Percentiles rank a stretch among this genome's conserved stretches.
Evolutionary conservation across 2,329 filamentous ascomycete species (phyloP).

Genomic region (Paradendryphiella salina): DNA sequence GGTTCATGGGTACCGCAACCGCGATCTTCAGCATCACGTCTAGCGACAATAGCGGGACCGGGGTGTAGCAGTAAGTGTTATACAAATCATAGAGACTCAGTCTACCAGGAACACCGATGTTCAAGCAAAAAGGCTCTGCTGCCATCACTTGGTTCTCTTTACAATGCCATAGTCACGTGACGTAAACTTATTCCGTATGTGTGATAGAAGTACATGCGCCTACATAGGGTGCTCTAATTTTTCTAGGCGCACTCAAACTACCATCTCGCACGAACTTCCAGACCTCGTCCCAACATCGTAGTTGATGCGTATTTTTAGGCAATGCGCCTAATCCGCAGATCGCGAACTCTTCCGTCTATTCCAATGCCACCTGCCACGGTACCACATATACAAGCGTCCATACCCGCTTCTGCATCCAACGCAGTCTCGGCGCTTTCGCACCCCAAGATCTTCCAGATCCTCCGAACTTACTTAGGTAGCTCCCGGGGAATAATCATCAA

Average conservation of each 20-base stretch:
- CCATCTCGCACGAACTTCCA: too few relatives aligned
- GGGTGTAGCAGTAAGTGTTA: too few relatives aligned
- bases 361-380: too few relatives aligned
- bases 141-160: neutral
- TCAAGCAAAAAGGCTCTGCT: neutral
- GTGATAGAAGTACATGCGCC: too few relatives aligned
- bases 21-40: neutral
- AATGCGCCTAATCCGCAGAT: too few relatives aligned
- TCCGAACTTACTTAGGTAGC: neutral
- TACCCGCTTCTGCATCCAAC: neutral
- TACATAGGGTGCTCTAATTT: too few relatives aligned
- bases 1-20: neutral
- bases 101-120: too few relatives aligned
- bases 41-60: neutral
- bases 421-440: constrained; percentile 3
- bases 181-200: neutral
- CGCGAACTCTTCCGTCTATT: too few relatives aligned
- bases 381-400: too few relatives aligned
- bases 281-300: too few relatives aligned
- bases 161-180: neutral
- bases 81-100: neutral
- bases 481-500: neutral
- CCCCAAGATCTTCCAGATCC: neutral
- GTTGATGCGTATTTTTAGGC: too few relatives aligned
- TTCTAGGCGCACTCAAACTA: too few relatives aligned